Conservation (phyloP, 1,284 basidiomycete species). For the Tranzscheliella williamsii region DNA sequence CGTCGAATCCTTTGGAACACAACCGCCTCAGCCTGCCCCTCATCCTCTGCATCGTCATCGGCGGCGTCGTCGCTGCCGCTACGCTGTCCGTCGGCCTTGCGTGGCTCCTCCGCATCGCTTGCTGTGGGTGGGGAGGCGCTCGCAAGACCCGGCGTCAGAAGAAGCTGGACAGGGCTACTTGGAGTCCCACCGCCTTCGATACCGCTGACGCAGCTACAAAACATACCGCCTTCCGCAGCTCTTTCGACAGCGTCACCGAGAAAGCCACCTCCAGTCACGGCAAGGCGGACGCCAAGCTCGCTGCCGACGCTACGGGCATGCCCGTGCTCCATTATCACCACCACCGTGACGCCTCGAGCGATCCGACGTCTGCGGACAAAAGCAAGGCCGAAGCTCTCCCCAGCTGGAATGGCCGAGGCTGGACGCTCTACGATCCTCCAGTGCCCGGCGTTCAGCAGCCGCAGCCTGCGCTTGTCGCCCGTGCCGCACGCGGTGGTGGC, state of each 20-base stretch:
- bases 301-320: constrained; percentile 2
- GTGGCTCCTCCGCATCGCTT: constrained; percentile 31
- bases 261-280: too few relatives aligned
- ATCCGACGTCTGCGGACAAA: neutral
- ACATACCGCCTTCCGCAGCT: neutral
- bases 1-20: too few relatives aligned
- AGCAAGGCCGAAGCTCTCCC: constrained; percentile 4
- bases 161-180: constrained; percentile 14
- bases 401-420: constrained; percentile 30
- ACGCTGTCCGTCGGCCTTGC: constrained; percentile 32
- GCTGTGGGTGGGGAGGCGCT: constrained; percentile 10
- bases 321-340: neutral
- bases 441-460: constrained; percentile 10
- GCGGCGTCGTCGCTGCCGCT: constrained; percentile 25
- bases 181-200: constrained; percentile 11
- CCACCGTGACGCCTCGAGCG: neutral
- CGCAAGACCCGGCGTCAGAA: constrained; percentile 11
- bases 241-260: constrained; percentile 20
- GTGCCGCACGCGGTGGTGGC: constrained; percentile 6
- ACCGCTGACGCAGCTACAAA: neutral
- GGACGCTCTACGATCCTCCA: constrained; percentile 26
- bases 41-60: constrained; percentile 35
- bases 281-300: constrained; percentile 21
- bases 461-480: constrained; percentile 3
- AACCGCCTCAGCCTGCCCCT: constrained; percentile 34